These are phyloP conservation scores for Pilasporangium apinafurcum DNA, from an alignment of 352 stramenopile genomes.

Conservation along the genomic window DNA sequence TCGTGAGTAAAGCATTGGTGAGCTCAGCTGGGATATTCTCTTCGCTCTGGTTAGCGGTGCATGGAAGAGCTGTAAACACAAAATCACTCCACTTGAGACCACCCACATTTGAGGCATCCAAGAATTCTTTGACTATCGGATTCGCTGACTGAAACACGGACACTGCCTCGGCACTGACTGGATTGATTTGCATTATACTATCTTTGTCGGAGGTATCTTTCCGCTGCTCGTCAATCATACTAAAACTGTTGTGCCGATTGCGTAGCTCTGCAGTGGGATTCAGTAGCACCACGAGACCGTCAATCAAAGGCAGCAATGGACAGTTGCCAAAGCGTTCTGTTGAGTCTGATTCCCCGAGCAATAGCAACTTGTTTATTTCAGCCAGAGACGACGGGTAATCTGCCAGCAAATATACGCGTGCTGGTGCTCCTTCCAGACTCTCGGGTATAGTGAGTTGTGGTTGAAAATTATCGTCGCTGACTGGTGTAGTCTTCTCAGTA, in stretches of 20 bases:
- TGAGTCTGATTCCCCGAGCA: conserved; percentile 24
- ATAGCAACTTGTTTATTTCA: conserved; percentile 41
- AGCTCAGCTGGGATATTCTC: conserved; percentile 19
- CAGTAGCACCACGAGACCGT: conserved; percentile 44
- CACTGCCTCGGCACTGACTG: neutral
- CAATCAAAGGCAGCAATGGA: conserved; percentile 46
- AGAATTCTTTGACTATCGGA: conserved; percentile 26
- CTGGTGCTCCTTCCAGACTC: conserved; percentile 2
- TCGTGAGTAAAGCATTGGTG: conserved; percentile 21
- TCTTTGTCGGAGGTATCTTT: conserved; percentile 20
- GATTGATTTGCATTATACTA: neutral
- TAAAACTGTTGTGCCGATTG: conserved; percentile 16
- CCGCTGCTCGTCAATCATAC: conserved; percentile 6
- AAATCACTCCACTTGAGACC: conserved; percentile 77
- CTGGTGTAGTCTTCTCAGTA: no score
- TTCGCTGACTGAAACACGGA: conserved; percentile 40
- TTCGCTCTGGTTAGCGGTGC: conserved; percentile 9
- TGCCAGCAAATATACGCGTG: conserved; percentile 48
- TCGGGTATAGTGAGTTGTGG: no score
- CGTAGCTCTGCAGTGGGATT: conserved; percentile 18
- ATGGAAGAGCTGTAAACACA: conserved; percentile 44
- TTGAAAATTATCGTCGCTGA: no score
- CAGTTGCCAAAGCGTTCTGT: conserved; percentile 4
- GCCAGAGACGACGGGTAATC: conserved; percentile 48
- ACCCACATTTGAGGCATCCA: conserved; percentile 26